Evolutionary conservation across 148 eudicot genomes (phyloP).

Genomic region (Suaeda aralocaspica): DNA sequence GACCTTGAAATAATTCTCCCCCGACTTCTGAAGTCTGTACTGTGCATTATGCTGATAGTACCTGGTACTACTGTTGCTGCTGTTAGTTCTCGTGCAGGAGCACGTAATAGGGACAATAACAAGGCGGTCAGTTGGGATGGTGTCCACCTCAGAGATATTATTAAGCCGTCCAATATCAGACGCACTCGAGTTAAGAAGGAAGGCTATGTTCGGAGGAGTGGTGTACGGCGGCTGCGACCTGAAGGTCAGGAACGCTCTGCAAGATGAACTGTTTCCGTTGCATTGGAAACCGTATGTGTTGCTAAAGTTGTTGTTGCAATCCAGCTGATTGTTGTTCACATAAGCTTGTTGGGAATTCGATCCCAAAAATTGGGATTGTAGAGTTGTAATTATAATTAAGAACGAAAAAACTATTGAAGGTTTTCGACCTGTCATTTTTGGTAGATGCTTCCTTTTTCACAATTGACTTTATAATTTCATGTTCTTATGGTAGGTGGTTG

Average conservation of each 20-base stretch:
- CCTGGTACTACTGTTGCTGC: slow-evolving; percentile 9
- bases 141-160: slow-evolving; percentile 33
- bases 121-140: slow-evolving; percentile 32
- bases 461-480: too few species aligned
- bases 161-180: slow-evolving; percentile 35
- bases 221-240: slow-evolving; percentile 41
- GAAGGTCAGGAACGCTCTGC: slow-evolving; percentile 61
- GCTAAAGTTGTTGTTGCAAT: slow-evolving; percentile 31
- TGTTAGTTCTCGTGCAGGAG: slow-evolving; percentile 27
- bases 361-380: slow-evolving; percentile 14
- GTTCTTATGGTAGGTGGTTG: too few species aligned
- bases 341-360: slow-evolving; percentile 50
- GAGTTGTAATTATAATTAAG: slow-evolving; percentile 4
- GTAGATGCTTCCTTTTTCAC: background rate
- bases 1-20: slow-evolving; percentile 45
- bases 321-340: slow-evolving; percentile 54
- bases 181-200: slow-evolving; percentile 41
- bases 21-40: slow-evolving; percentile 25
- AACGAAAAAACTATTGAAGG: background rate
- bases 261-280: slow-evolving; percentile 34
- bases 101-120: slow-evolving; percentile 53
- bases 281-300: slow-evolving; percentile 52
- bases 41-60: slow-evolving; percentile 55
- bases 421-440: background rate
- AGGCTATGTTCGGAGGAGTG: slow-evolving; percentile 40